phyloP scores from a whole-genome alignment of 352 stramenopile species.

The Blastocystis sp. region DNA sequence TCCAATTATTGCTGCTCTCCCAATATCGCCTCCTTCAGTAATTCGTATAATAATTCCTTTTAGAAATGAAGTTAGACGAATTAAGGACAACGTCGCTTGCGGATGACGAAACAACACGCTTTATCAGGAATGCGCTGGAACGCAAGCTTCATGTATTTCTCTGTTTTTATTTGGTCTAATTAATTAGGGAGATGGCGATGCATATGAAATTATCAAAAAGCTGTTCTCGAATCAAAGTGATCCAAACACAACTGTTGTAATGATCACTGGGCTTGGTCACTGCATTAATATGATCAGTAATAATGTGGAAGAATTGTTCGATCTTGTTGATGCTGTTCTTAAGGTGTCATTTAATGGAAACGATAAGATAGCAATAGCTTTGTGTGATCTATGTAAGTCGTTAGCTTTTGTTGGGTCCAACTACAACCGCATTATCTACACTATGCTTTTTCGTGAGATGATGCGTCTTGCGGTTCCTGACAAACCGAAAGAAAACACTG shows the following conservation, averaged over 20 bases:
- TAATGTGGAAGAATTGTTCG: slow-evolving; percentile 19
- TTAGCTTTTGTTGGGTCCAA: neutral
- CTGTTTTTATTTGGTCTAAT: neutral
- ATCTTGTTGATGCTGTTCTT: slow-evolving; percentile 3
- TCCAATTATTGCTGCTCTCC: neutral
- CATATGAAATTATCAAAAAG: slow-evolving; percentile 29
- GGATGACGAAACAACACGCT: slow-evolving; percentile 42
- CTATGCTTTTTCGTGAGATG: slow-evolving; percentile 41
- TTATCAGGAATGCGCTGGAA: slow-evolving; percentile 41
- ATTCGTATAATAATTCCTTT: neutral
- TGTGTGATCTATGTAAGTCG: slow-evolving; percentile 7
- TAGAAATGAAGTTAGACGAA: slow-evolving; percentile 48
- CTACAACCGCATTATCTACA: slow-evolving; percentile 36
- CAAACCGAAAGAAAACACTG: neutral
- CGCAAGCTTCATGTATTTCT: slow-evolving; percentile 20
- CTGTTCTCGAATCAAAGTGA: neutral
- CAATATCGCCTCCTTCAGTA: neutral
- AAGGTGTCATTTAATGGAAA: slow-evolving; percentile 13
- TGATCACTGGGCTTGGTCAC: slow-evolving; percentile 12
- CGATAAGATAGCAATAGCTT: neutral
- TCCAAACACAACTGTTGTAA: neutral
- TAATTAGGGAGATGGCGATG: slow-evolving; percentile 36
- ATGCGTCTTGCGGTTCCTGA: slow-evolving; percentile 8
- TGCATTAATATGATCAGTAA: slow-evolving; percentile 52
- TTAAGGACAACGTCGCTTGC: neutral